A percentile compares a stretch with the other conserved stretches of the same genome.
phyloP scores from a whole-genome alignment of 192 early-diverging fungal genomes.

The Martensiomyces pterosporus region DNA sequence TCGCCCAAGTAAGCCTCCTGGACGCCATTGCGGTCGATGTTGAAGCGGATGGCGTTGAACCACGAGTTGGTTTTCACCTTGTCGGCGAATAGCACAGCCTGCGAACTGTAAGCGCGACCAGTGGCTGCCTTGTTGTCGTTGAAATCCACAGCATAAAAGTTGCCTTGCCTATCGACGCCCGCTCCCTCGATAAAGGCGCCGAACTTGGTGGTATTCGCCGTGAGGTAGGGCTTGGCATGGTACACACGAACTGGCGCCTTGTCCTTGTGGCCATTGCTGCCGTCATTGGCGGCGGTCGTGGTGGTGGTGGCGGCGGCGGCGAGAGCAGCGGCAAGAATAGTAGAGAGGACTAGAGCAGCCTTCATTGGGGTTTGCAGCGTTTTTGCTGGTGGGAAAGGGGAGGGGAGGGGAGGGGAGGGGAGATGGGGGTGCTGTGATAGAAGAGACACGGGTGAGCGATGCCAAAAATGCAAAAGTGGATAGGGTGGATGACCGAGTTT shows the following conservation, averaged over 20 bases:
- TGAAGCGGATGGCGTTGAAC: conserved; percentile 53
- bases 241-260: conserved; percentile 6
- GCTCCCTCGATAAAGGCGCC: conserved; percentile 54
- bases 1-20: conserved; percentile 46
- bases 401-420: too few relatives aligned
- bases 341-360: too few relatives aligned
- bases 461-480: too few relatives aligned
- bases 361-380: too few relatives aligned
- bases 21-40: conserved; percentile 12
- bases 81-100: conserved; percentile 27
- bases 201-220: conserved; percentile 29
- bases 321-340: neutral
- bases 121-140: conserved; percentile 13
- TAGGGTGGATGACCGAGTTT: too few relatives aligned
- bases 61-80: conserved; percentile 12
- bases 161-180: conserved; percentile 48
- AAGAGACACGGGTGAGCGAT: too few relatives aligned
- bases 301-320: neutral
- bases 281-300: neutral
- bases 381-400: too few relatives aligned
- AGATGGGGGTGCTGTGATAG: too few relatives aligned
- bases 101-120: conserved; percentile 9
- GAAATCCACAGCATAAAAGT: conserved; percentile 50
- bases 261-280: too few relatives aligned
- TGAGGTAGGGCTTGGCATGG: conserved; percentile 25